Evolutionary conservation across 2,329 filamentous ascomycete genomes (phyloP).

Genomic region (Fusarium sp.): DNA sequence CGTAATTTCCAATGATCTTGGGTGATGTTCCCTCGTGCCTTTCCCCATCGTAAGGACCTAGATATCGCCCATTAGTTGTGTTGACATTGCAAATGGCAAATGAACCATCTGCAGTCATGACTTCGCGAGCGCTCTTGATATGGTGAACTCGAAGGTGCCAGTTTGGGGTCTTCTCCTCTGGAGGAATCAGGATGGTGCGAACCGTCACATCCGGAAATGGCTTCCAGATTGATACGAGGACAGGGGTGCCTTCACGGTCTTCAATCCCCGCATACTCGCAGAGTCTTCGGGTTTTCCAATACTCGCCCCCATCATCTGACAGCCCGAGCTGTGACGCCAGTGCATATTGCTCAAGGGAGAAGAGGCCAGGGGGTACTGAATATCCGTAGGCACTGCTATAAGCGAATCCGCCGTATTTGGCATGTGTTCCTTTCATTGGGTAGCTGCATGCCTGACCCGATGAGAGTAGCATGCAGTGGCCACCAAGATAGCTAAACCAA

Average conservation of each 20-base stretch:
- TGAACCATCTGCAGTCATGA: slow-evolving; percentile 79
- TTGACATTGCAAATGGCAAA: slow-evolving; percentile 75
- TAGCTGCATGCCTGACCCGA: slow-evolving; percentile 87
- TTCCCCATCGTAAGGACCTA: slow-evolving; percentile 62
- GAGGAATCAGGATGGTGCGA: slow-evolving; percentile 73
- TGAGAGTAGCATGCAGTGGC: slow-evolving; percentile 80
- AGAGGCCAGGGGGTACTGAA: slow-evolving; percentile 80
- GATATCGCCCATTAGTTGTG: slow-evolving; percentile 60
- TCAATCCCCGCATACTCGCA: slow-evolving; percentile 74
- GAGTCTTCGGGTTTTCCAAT: slow-evolving; percentile 80
- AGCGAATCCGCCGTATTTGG: slow-evolving; percentile 84
- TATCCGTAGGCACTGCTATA: slow-evolving; percentile 83
- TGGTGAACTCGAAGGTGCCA: slow-evolving; percentile 78
- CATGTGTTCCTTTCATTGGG: slow-evolving; percentile 83
- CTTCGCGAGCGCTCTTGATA: slow-evolving; percentile 68
- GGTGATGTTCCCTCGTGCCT: slow-evolving; percentile 65
- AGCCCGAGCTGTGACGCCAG: slow-evolving; percentile 81
- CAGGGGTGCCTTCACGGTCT: slow-evolving; percentile 63
- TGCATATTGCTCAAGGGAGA: slow-evolving; percentile 81
- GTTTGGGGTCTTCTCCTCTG: slow-evolving; percentile 67
- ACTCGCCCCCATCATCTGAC: slow-evolving; percentile 81
- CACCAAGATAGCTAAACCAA: slow-evolving; percentile 69
- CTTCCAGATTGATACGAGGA: slow-evolving; percentile 77
- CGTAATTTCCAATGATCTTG: slow-evolving; percentile 71
- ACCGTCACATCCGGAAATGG: slow-evolving; percentile 77